Evolutionary conservation across 2,329 filamentous ascomycete species (phyloP), one percentile per base, ranked within the genome.

Genomic region (Rachicladosporium sp.): DNA sequence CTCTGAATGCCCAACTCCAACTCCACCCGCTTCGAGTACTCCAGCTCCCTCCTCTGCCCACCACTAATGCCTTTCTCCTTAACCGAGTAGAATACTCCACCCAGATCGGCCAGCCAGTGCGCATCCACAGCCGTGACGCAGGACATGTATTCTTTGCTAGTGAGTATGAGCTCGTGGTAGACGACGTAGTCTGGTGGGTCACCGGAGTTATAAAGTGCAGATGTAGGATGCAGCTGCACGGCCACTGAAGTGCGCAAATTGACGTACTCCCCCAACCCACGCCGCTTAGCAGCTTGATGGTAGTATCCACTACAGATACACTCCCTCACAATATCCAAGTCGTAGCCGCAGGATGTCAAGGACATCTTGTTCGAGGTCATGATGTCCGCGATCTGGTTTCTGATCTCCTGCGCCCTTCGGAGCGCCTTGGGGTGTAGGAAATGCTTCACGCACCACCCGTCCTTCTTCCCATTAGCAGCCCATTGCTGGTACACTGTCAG

Each of bases 301-400:
- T 96, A 98, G 68, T 94, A 98, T 9, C 91, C 91, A 0, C 84
- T 87, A 67, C 93, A 98, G 56, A 98, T 94, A 59, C 89, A 96
- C 61, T 91, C 89, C 46, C 91, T 80, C 41, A 96, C 86, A 7
- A 93, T 69, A 59, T 98, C 93, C 83, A 91, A 95, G 64, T 98
- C 93, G 33, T 89, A 96, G 27, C 91, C 91, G 55, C 88, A 95
- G 61, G 82, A 88, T 32, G 78, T 68, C 51, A 96, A 73, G 38
- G 74, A 61, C 87, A 98, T 91, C 59, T 91, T 88, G 60, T 93
- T 87, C 67, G 85, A 81, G 49, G 79, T 80, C 79, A 96, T 91
- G 56, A 98, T 96, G 57, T 96, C 91, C 43, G 81, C 67, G 23
- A 98, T 74, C 63, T 98, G 91, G 53, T 95, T 85, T 41, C 89